Conservation (phyloP, 345 rosid genomes). For the Rhodamnia rubescens region DNA sequence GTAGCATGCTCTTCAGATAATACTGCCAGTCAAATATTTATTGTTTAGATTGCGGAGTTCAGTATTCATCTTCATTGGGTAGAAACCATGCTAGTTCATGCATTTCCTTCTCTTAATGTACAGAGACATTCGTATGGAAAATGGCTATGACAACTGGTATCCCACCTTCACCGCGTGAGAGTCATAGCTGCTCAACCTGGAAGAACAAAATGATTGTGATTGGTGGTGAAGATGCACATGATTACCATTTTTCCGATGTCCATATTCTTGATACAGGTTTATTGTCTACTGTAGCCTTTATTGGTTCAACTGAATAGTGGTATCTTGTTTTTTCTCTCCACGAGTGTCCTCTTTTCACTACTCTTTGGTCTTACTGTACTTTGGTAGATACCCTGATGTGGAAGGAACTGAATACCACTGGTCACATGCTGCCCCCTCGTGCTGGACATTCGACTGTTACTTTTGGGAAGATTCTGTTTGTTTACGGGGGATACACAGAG, state of each 20-base stretch:
- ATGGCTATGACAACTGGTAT: slow-evolving; percentile 55
- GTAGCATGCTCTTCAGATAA: background rate
- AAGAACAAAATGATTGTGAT: slow-evolving; percentile 68
- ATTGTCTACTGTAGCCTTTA: background rate
- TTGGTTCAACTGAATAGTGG: background rate
- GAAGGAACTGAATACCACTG: slow-evolving; percentile 71
- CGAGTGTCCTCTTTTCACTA: background rate
- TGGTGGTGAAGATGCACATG: slow-evolving; percentile 95
- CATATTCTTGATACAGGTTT: slow-evolving; percentile 90
- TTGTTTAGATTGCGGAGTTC: no score
- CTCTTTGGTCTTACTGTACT: background rate
- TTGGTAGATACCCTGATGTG: slow-evolving; percentile 66
- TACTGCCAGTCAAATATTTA: background rate
- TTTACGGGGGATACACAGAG: slow-evolving; percentile 91
- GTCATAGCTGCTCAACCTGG: slow-evolving; percentile 95
- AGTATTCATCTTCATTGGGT: no score
- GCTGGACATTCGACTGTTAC: slow-evolving; percentile 91
- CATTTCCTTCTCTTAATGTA: background rate
- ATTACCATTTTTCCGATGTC: slow-evolving; percentile 84
- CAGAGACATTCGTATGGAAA: slow-evolving; percentile 90
- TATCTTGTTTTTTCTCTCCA: background rate
- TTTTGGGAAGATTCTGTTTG: slow-evolving; percentile 70
- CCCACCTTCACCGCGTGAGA: slow-evolving; percentile 86
- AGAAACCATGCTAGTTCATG: no score
- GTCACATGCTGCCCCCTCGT: slow-evolving; percentile 75